Conservation (phyloP, 2,329 filamentous ascomycete genomes). For the Penicillium sp. region DNA sequence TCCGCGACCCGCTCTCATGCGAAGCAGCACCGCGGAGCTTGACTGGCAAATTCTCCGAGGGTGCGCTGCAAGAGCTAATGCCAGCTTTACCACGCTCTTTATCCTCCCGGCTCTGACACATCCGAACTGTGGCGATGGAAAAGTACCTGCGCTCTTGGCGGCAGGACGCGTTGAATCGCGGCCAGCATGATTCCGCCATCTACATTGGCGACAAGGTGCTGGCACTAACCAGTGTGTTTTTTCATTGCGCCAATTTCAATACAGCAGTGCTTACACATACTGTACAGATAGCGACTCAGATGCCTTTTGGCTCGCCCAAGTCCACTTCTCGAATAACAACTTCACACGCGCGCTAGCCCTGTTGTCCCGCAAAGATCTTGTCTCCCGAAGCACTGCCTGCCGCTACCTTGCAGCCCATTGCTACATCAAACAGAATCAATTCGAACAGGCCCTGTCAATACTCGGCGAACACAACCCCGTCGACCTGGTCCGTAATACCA, state of each 20-base stretch:
- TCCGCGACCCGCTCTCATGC: conserved; percentile 17
- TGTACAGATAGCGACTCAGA: conserved; percentile 78
- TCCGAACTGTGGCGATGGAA: conserved; percentile 60
- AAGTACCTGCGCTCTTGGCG: conserved; percentile 89
- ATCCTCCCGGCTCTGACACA: not conserved
- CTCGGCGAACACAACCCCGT: conserved; percentile 92
- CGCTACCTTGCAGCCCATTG: conserved; percentile 91
- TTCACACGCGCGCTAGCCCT: conserved; percentile 87
- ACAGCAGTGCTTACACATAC: conserved; percentile 4
- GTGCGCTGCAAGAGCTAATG: not conserved
- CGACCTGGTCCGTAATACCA: conserved; percentile 69
- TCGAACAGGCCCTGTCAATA: conserved; percentile 77
- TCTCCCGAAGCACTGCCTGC: conserved; percentile 75
- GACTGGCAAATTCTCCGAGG: conserved; percentile 9
- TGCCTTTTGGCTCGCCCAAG: conserved; percentile 96
- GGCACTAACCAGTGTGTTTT: conserved; percentile 70
- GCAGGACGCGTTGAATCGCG: conserved; percentile 90
- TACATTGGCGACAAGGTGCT: conserved; percentile 97
- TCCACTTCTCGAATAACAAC: conserved; percentile 92
- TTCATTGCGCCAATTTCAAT: not conserved
- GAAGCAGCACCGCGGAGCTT: conserved; percentile 10
- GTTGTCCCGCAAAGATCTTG: conserved; percentile 75
- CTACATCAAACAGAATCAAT: conserved; percentile 84
- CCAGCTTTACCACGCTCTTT: not conserved
- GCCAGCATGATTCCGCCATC: conserved; percentile 93